A percentile compares a stretch with the other conserved stretches of the same genome.
Conservation (phyloP, 495 filamentous ascomycete species). For the Diplogelasinospora grovesii region DNA sequence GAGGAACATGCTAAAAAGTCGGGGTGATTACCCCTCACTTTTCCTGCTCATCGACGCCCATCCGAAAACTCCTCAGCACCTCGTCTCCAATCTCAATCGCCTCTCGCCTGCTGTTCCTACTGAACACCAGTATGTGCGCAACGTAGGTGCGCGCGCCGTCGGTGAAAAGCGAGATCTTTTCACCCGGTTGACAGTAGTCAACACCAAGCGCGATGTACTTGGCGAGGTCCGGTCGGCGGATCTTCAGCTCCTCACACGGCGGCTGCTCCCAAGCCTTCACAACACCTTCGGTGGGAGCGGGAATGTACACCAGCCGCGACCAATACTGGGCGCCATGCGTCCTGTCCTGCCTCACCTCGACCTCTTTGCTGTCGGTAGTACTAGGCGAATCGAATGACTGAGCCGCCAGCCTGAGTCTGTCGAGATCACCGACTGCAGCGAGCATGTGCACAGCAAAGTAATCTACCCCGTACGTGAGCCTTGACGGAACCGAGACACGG, state of each 20-base stretch:
- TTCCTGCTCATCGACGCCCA: conserved; percentile 12
- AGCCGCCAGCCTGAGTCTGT: conserved; percentile 17
- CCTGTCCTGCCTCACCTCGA: neutral
- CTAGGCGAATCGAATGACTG: conserved; percentile 15
- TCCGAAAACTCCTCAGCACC: conserved; percentile 12
- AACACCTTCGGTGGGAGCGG: conserved; percentile 15
- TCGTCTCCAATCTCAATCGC: conserved; percentile 18
- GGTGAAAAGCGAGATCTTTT: conserved; percentile 12
- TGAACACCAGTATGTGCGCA: conserved; percentile 19
- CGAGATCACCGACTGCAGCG: conserved; percentile 21
- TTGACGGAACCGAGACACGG: conserved; percentile 17
- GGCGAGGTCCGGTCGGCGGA: conserved; percentile 16
- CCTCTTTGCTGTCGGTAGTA: neutral
- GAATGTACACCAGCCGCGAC: conserved; percentile 24
- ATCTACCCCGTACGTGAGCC: conserved; percentile 36
- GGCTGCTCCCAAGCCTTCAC: conserved; percentile 7
- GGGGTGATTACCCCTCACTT: too few relatives aligned
- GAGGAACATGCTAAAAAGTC: too few relatives aligned
- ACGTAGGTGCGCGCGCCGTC: conserved; percentile 23
- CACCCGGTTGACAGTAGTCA: conserved; percentile 18
- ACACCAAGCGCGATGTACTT: conserved; percentile 14
- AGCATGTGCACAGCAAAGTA: conserved; percentile 32
- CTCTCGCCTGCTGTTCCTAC: conserved; percentile 13
- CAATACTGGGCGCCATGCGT: conserved; percentile 19
- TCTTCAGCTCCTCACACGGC: conserved; percentile 22